Conservation (phyloP, 2,329 filamentous ascomycete genomes). For the Akanthomyces uredinophilus region DNA sequence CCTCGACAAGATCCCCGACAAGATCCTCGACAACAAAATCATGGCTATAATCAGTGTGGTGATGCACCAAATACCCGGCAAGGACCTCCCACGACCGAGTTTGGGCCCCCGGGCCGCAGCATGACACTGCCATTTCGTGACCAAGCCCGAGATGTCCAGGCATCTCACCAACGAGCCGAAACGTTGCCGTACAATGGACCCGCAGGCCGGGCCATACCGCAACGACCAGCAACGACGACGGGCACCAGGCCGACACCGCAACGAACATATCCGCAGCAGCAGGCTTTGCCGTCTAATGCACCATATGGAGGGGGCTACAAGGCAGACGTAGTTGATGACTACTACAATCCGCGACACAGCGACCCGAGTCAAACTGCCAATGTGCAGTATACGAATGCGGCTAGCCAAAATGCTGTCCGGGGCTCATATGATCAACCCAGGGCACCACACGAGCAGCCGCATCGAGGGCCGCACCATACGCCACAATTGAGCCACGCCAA, state of each 20-base stretch:
- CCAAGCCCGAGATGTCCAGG: constrained; percentile 32
- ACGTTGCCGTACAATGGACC: constrained; percentile 43
- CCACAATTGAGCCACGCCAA: constrained; percentile 56
- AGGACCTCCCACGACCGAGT: constrained; percentile 34
- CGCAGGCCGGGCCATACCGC: constrained; percentile 41
- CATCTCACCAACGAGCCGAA: constrained; percentile 33
- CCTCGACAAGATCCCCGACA: too few species aligned
- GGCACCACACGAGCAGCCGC: constrained; percentile 39
- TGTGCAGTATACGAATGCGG: background rate
- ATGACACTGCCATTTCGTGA: constrained; percentile 56
- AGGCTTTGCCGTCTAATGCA: constrained; percentile 19
- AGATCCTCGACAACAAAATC: constrained; percentile 19
- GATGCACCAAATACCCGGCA: constrained; percentile 16
- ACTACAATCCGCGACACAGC: constrained; percentile 23
- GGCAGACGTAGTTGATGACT: constrained; percentile 23
- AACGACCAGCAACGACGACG: constrained; percentile 51
- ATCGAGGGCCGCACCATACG: constrained; percentile 45
- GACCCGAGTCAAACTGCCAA: constrained; percentile 21
- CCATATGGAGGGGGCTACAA: constrained; percentile 12
- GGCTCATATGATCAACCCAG: constrained; percentile 46
- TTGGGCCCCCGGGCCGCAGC: constrained; percentile 50
- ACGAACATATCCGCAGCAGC: constrained; percentile 11
- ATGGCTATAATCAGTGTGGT: constrained; percentile 23
- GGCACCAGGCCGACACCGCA: constrained; percentile 34
- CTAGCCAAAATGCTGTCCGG: constrained; percentile 25